Percentiles rank a stretch among this genome's conserved stretches.
These are phyloP conservation scores for Hygrophoropsis aurantiaca DNA, from an alignment of 768 basidiomycete species.

Conservation along the genomic window DNA sequence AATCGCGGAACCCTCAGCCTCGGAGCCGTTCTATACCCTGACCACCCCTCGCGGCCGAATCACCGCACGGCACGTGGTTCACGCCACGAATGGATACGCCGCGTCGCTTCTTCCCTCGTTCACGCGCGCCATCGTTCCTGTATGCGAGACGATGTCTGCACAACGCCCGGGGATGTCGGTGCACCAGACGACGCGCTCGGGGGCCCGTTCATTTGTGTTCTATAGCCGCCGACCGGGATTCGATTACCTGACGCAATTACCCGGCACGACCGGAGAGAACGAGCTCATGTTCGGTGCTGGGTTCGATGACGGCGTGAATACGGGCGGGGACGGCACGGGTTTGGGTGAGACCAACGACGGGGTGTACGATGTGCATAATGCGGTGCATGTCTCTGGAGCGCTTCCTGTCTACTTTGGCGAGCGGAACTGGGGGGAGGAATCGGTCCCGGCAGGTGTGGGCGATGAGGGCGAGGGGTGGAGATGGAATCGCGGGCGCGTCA, in stretches of 20 bases:
- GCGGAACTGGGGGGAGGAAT: slow-evolving; percentile 43
- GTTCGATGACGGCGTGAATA: slow-evolving; percentile 25
- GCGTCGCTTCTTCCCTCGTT: slow-evolving; percentile 46
- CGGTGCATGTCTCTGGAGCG: slow-evolving; percentile 46
- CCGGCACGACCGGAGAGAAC: slow-evolving; percentile 29
- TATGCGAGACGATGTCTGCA: slow-evolving; percentile 62
- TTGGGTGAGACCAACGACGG: slow-evolving; percentile 30
- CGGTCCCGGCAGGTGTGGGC: slow-evolving; percentile 8
- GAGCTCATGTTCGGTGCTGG: slow-evolving; percentile 74
- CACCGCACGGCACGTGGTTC: slow-evolving; percentile 42
- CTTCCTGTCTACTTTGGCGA: slow-evolving; percentile 55
- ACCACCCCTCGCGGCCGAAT: slow-evolving; percentile 43
- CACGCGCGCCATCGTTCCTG: slow-evolving; percentile 22
- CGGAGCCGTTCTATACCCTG: slow-evolving; percentile 34
- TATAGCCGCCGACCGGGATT: slow-evolving; percentile 45
- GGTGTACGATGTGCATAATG: slow-evolving; percentile 33
- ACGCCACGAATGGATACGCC: slow-evolving; percentile 57
- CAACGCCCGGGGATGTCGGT: slow-evolving; percentile 52
- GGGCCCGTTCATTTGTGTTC: slow-evolving; percentile 59
- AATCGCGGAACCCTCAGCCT: slow-evolving; percentile 27
- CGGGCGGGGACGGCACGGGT: slow-evolving; percentile 15
- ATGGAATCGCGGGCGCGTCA: slow-evolving; percentile 48
- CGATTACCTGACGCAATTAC: slow-evolving; percentile 72
- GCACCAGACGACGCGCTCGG: slow-evolving; percentile 28
- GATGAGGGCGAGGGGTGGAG: slow-evolving; percentile 10